These are phyloP conservation scores for Phyllosticta paracitricarpa DNA, from an alignment of 2,329 filamentous ascomycete genomes.

Conservation along the genomic window DNA sequence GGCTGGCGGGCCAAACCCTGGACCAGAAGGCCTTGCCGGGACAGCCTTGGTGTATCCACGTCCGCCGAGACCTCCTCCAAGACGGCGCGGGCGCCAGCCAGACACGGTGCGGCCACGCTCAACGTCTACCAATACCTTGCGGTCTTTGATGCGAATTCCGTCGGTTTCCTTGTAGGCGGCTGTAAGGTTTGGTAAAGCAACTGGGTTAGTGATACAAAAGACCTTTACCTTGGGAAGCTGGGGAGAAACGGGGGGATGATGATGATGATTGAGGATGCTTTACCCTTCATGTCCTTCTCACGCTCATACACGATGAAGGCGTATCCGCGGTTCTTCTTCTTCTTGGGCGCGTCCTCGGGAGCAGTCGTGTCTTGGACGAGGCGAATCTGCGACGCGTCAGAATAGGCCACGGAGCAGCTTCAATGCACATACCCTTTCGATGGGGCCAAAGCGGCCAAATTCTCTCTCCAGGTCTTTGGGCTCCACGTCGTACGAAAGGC, in stretches of 20 bases:
- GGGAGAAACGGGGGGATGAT: constrained; percentile 26
- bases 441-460: constrained; percentile 86
- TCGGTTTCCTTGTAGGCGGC: constrained; percentile 85
- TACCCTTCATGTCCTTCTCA: constrained; percentile 99
- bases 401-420: background rate
- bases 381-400: constrained; percentile 54
- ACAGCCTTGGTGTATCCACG: constrained; percentile 82
- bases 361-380: constrained; percentile 71
- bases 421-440: constrained; percentile 65
- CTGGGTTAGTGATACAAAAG: constrained; percentile 49
- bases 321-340: constrained; percentile 74
- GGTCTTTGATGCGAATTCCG: constrained; percentile 85
- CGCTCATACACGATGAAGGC: constrained; percentile 95
- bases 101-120: constrained; percentile 91
- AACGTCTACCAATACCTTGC: constrained; percentile 87
- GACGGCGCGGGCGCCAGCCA: constrained; percentile 83
- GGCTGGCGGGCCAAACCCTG: constrained; percentile 46
- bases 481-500: constrained; percentile 80
- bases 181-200: constrained; percentile 50
- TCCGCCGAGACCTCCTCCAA: constrained; percentile 85
- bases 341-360: constrained; percentile 47
- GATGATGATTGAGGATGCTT: constrained; percentile 36
- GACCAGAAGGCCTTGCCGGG: constrained; percentile 59
- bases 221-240: constrained; percentile 9
- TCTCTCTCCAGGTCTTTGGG: constrained; percentile 86